A percentile compares a stretch with the other conserved stretches of the same genome.
These are phyloP conservation scores for Zizania latifolia DNA, from an alignment of 176 grass and related monocot species.

Conservation along the genomic window DNA sequence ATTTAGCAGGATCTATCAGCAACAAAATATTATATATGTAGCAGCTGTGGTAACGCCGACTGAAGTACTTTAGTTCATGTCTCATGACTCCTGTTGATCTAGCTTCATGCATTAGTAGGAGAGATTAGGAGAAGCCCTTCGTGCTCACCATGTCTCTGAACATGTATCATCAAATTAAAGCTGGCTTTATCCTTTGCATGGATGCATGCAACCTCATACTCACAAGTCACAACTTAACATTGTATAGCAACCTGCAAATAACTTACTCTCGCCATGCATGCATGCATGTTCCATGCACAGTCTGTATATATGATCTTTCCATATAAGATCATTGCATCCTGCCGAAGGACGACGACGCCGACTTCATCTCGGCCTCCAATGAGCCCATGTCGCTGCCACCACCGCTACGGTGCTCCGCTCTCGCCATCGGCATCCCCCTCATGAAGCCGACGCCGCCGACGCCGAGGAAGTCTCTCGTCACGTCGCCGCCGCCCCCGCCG, in stretches of 20 bases:
- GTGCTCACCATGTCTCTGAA: background rate
- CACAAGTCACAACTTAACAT: conserved; percentile 5
- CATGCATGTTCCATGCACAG: background rate
- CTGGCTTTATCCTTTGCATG: conserved; percentile 15
- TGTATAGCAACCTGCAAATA: conserved; percentile 11
- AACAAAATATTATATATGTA: background rate
- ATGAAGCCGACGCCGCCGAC: conserved; percentile 45
- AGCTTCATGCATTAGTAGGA: conserved; percentile 3
- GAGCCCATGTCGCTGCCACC: conserved; percentile 44
- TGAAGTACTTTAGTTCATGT: conserved; percentile 2
- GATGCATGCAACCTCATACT: conserved; percentile 4
- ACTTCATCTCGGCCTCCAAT: conserved; percentile 74
- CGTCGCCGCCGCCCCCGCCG: conserved; percentile 33
- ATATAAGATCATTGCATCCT: conserved; percentile 44
- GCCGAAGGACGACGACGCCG: conserved; percentile 60
- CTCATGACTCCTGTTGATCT: conserved; percentile 12
- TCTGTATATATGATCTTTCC: background rate
- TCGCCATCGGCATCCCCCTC: conserved; percentile 44
- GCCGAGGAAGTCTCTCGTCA: conserved; percentile 96
- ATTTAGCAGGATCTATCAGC: background rate
- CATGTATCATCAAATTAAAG: background rate
- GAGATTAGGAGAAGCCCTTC: background rate
- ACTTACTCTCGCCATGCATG: conserved; percentile 15
- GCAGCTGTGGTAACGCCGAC: background rate
- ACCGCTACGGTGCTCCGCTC: conserved; percentile 38